Conservation (phyloP, 139 green algal species). For the Chloropicon primus region DNA sequence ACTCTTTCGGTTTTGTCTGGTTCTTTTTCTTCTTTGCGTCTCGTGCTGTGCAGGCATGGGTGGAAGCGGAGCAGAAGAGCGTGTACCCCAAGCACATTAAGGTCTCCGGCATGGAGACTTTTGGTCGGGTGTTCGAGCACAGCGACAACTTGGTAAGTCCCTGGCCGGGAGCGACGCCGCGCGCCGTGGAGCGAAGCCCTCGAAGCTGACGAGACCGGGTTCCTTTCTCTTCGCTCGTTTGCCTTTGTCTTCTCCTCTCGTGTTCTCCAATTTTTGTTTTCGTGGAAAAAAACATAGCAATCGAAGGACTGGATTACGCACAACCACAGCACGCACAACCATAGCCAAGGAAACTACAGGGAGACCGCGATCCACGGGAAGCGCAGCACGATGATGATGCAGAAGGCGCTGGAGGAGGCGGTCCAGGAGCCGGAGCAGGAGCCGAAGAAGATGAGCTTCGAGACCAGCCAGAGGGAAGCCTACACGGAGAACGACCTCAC, state of each 20-base stretch:
- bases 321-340: not conserved
- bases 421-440: not conserved
- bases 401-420: not conserved
- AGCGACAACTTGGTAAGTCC: conserved; percentile 6
- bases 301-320: not conserved
- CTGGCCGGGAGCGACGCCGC: no score
- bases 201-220: no score
- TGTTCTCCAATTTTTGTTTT: no score
- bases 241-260: no score
- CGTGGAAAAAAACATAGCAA: no score
- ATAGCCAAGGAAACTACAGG: not conserved
- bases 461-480: conserved; percentile 2
- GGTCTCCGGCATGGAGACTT: not conserved
- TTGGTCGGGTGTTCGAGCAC: conserved; percentile 4
- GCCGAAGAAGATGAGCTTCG: not conserved
- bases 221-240: no score
- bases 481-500: conserved; percentile 7
- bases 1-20: not conserved
- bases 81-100: not conserved
- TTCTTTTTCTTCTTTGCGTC: not conserved
- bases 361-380: not conserved
- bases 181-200: no score
- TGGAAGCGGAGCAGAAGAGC: not conserved
- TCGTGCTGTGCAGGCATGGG: not conserved
- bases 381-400: not conserved